Evolutionary conservation across 768 basidiomycete genomes (phyloP).

Genomic region (Crassisporium funariophilum): DNA sequence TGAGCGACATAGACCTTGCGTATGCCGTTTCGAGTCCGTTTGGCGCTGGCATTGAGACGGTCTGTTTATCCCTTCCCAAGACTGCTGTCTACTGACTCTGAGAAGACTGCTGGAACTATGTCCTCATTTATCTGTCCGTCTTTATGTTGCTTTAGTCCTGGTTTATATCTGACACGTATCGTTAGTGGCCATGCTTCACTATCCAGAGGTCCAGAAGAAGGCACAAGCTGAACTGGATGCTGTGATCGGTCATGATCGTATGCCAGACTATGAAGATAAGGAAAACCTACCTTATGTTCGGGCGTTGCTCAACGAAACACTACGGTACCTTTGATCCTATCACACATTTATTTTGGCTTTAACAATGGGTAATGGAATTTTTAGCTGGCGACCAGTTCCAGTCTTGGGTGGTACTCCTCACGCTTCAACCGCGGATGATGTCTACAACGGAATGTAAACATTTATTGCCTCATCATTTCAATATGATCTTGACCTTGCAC

Average conservation of each 20-base stretch:
- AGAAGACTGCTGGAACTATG: slow-evolving; percentile 34
- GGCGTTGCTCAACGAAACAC: slow-evolving; percentile 41
- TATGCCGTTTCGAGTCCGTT: slow-evolving; percentile 48
- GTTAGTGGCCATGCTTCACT: slow-evolving; percentile 40
- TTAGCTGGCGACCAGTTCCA: slow-evolving; percentile 36
- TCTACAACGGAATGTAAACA: slow-evolving; percentile 37
- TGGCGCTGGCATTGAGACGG: slow-evolving; percentile 49
- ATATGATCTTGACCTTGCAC: not conserved
- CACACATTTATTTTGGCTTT: not conserved
- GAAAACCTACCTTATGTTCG: slow-evolving; percentile 37
- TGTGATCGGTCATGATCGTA: slow-evolving; percentile 35
- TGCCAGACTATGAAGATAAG: slow-evolving; percentile 40
- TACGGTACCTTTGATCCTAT: slow-evolving; percentile 25
- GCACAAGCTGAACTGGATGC: slow-evolving; percentile 43
- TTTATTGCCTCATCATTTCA: not conserved
- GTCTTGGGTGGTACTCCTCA: slow-evolving; percentile 38
- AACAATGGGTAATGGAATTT: not conserved
- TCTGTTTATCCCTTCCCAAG: slow-evolving; percentile 15
- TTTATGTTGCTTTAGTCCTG: no score
- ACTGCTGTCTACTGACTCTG: not conserved
- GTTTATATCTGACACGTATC: no score
- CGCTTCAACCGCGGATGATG: slow-evolving; percentile 39
- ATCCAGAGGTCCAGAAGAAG: slow-evolving; percentile 38
- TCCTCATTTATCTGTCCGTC: slow-evolving; percentile 34
- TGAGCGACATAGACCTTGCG: slow-evolving; percentile 45